These are phyloP conservation scores for Hysterium pulicare DNA, from an alignment of 2,329 filamentous ascomycete species.

Conservation along the genomic window DNA sequence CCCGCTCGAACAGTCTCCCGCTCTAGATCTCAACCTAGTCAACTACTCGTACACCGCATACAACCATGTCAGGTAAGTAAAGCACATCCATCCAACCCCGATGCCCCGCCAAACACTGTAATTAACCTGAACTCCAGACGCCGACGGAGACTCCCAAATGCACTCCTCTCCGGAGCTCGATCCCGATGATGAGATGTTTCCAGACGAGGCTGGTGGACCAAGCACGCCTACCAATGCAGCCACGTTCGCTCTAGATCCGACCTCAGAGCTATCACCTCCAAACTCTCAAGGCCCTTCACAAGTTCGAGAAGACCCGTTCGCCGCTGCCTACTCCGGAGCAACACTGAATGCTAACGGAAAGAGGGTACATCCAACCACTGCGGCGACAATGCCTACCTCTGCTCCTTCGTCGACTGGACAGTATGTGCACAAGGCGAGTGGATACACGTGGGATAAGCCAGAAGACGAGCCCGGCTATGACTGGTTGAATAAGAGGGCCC, in stretches of 20 bases:
- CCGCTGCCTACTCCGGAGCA: constrained; percentile 16
- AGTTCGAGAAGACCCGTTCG: constrained; percentile 19
- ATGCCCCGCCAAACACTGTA: constrained; percentile 7
- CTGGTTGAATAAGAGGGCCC: constrained; percentile 36
- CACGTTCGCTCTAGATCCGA: constrained; percentile 21
- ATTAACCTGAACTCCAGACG: constrained; percentile 35
- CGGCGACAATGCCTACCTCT: constrained; percentile 1
- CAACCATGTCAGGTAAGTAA: constrained; percentile 13
- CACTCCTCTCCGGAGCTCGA: constrained; percentile 41
- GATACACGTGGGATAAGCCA: constrained; percentile 34
- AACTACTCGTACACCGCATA: no score
- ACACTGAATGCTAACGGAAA: constrained; percentile 38
- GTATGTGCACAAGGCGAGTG: constrained; percentile 26
- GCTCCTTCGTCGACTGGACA: constrained; percentile 11
- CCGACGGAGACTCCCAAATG: constrained; percentile 57
- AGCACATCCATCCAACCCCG: constrained; percentile 10
- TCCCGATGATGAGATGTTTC: constrained; percentile 39
- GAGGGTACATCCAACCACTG: constrained; percentile 20
- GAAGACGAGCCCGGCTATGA: constrained; percentile 38
- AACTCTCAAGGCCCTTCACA: constrained; percentile 45
- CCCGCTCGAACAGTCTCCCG: no score
- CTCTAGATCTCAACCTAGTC: no score
- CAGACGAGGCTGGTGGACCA: constrained; percentile 39
- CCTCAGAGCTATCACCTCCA: constrained; percentile 54
- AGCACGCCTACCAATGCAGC: constrained; percentile 41